These are phyloP conservation scores for Camellia japonica DNA, from an alignment of 148 eudicot species.

Conservation along the genomic window DNA sequence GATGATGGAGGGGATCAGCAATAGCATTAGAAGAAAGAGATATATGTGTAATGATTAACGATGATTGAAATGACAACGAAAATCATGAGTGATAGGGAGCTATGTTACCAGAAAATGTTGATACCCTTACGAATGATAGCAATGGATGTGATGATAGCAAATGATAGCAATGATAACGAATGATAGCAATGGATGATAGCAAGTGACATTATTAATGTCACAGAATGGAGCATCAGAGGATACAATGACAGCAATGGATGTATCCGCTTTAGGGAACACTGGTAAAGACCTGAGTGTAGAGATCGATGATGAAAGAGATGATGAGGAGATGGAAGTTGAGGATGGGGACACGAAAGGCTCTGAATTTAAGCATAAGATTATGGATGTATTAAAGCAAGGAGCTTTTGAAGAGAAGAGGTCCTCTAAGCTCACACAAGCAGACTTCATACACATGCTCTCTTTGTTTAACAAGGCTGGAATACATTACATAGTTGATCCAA, in stretches of 20 bases:
- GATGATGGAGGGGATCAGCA: too few species aligned
- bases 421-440: constrained; percentile 76
- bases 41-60: too few species aligned
- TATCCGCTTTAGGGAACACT: constrained; percentile 36
- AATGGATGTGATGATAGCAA: too few species aligned
- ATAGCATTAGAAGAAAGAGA: too few species aligned
- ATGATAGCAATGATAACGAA: too few species aligned
- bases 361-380: constrained; percentile 63
- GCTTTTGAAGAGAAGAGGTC: constrained; percentile 80
- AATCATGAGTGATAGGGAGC: too few species aligned
- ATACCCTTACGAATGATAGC: too few species aligned
- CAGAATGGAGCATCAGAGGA: constrained; percentile 29
- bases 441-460: constrained; percentile 80
- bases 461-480: constrained; percentile 78
- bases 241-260: constrained; percentile 21
- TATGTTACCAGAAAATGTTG: too few species aligned
- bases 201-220: constrained; percentile 33
- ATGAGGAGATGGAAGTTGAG: constrained; percentile 66
- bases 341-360: constrained; percentile 39
- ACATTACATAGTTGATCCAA: constrained; percentile 30
- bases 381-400: constrained; percentile 63
- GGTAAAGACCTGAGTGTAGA: constrained; percentile 52
- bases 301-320: constrained; percentile 46
- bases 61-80: too few species aligned
- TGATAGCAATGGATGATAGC: constrained; percentile 3